Percentiles rank a stretch among this genome's conserved stretches.
Evolutionary conservation across 257 asterid genomes (phyloP).

Genomic region (Cordia subcordata): DNA sequence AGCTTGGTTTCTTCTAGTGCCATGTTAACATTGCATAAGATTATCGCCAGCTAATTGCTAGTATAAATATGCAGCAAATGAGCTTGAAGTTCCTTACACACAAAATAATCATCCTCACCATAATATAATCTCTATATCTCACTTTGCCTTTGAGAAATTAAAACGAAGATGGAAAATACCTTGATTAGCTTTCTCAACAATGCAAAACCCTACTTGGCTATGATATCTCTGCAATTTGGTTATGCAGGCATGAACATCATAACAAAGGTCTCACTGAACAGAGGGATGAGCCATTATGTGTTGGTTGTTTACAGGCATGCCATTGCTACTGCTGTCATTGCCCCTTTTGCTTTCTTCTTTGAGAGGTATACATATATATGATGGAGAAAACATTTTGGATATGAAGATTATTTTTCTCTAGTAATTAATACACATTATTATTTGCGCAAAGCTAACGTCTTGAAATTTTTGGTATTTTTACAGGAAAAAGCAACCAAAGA

Average conservation of each 20-base stretch:
- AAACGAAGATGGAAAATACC: background rate
- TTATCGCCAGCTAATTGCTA: background rate
- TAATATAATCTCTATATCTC: background rate
- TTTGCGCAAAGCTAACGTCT: background rate
- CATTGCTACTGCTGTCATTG: slow-evolving; percentile 57
- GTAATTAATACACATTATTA: background rate
- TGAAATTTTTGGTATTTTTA: background rate
- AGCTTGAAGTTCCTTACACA: background rate
- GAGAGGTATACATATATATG: slow-evolving; percentile 40
- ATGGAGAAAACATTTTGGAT: background rate
- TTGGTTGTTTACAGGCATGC: slow-evolving; percentile 69
- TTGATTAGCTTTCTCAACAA: slow-evolving; percentile 9
- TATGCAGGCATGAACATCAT: slow-evolving; percentile 78
- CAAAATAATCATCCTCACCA: too few species aligned
- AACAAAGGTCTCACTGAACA: slow-evolving; percentile 55
- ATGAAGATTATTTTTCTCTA: too few species aligned
- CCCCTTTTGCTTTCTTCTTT: slow-evolving; percentile 70
- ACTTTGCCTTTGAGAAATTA: background rate
- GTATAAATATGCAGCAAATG: background rate
- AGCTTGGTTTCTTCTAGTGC: too few species aligned
- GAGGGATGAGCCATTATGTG: slow-evolving; percentile 74
- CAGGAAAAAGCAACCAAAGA: slow-evolving; percentile 94
- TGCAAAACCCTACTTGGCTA: slow-evolving; percentile 51
- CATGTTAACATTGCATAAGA: background rate
- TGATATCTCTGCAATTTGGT: slow-evolving; percentile 60